Evolutionary conservation across 805 yeast species (phyloP).

Genomic region (Wickerhamomyces ciferrii): DNA sequence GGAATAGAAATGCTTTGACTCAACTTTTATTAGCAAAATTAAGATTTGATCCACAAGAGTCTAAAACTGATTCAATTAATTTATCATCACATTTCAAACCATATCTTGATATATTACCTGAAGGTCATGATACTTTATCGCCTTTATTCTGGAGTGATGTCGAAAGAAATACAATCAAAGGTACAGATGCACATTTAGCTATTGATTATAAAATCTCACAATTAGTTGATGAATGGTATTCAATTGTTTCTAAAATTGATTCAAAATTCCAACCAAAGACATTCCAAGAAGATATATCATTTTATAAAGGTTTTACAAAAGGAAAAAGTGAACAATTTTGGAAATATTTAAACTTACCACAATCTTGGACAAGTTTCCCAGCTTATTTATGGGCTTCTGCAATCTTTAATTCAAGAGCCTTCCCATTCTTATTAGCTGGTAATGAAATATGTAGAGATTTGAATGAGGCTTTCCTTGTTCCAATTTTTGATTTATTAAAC

Average conservation of each 20-base stretch:
- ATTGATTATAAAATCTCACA: slow-evolving; percentile 39
- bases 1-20: slow-evolving; percentile 12
- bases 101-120: slow-evolving; percentile 46
- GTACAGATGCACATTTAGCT: slow-evolving; percentile 65
- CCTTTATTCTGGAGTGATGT: slow-evolving; percentile 63
- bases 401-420: slow-evolving; percentile 72
- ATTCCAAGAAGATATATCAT: slow-evolving; percentile 20
- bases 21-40: slow-evolving; percentile 37
- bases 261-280: slow-evolving; percentile 8
- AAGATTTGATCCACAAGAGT: slow-evolving; percentile 28
- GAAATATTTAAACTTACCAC: slow-evolving; percentile 20
- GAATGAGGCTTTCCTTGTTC: slow-evolving; percentile 63
- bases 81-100: slow-evolving; percentile 27
- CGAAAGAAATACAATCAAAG: slow-evolving; percentile 48
- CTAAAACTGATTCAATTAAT: slow-evolving; percentile 5
- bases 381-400: slow-evolving; percentile 73
- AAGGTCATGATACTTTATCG: slow-evolving; percentile 35
- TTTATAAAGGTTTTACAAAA: slow-evolving; percentile 20
- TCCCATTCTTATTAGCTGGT: slow-evolving; percentile 62
- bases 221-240: slow-evolving; percentile 59
- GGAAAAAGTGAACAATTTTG: slow-evolving; percentile 21
- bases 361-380: slow-evolving; percentile 58
- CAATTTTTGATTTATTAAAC: slow-evolving; percentile 77
- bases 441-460: slow-evolving; percentile 28
- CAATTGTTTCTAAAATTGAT: slow-evolving; percentile 18